Conservation (phyloP, 768 basidiomycete species). For the Lanmaoa pseudosensibilis region DNA sequence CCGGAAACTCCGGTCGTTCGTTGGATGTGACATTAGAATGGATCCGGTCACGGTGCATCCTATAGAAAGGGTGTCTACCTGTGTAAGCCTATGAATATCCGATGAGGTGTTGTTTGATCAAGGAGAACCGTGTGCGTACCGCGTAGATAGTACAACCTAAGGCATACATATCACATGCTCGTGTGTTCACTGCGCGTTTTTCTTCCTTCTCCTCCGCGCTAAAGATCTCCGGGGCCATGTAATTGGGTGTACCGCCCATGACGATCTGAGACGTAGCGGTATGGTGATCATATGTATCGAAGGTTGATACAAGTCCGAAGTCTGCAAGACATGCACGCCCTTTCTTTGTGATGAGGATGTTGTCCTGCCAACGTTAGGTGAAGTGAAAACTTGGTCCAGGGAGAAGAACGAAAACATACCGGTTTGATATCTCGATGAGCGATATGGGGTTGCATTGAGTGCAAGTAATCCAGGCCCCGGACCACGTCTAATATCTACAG, state of each 20-base stretch:
- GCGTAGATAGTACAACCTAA: slow-evolving; percentile 42
- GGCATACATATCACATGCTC: slow-evolving; percentile 41
- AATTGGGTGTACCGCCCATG: slow-evolving; percentile 19
- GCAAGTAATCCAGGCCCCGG: slow-evolving; percentile 44
- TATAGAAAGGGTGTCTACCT: slow-evolving; percentile 10
- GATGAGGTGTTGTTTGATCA: background rate
- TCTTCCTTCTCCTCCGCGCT: background rate
- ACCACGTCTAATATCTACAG: slow-evolving; percentile 43
- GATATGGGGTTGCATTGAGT: slow-evolving; percentile 40
- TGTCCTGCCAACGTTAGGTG: slow-evolving; percentile 36
- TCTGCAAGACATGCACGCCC: slow-evolving; percentile 49
- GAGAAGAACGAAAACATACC: slow-evolving; percentile 14
- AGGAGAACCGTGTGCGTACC: slow-evolving; percentile 20
- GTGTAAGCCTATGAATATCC: slow-evolving; percentile 16
- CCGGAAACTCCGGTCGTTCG: slow-evolving; percentile 16
- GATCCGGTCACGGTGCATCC: background rate
- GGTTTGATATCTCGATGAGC: slow-evolving; percentile 34
- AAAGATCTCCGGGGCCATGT: slow-evolving; percentile 30
- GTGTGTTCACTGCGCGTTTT: slow-evolving; percentile 24
- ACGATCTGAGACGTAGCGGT: slow-evolving; percentile 5
- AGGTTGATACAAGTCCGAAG: slow-evolving; percentile 41
- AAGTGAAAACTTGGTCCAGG: background rate
- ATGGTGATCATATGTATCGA: slow-evolving; percentile 15
- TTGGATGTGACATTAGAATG: background rate
- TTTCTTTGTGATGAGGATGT: slow-evolving; percentile 45